A percentile compares a stretch with the other conserved stretches of the same genome.
Conservation (phyloP, 345 rosid species). For the Aquilaria malaccensis region DNA sequence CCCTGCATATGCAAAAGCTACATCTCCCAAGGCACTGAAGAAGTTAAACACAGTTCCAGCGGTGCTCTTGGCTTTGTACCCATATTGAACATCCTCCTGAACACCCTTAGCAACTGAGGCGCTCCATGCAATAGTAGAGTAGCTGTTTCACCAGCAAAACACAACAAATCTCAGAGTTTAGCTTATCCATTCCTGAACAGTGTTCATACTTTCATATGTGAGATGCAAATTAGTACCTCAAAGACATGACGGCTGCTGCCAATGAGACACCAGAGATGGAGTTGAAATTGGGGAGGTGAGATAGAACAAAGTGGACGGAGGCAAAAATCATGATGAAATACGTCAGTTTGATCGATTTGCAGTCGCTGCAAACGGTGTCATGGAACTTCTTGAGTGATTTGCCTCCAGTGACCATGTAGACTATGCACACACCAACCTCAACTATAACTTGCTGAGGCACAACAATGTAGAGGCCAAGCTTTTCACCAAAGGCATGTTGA, state of each 20-base stretch:
- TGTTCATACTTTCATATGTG: too few relatives aligned
- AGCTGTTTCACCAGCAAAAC: constrained; percentile 25
- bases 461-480: constrained; percentile 72
- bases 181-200: neutral
- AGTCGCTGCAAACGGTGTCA: constrained; percentile 30
- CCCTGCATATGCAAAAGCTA: constrained; percentile 77
- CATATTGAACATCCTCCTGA: constrained; percentile 39
- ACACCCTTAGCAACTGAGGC: constrained; percentile 53
- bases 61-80: constrained; percentile 29
- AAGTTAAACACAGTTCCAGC: constrained; percentile 50
- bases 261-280: constrained; percentile 67
- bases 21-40: constrained; percentile 55
- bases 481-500: constrained; percentile 73
- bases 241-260: constrained; percentile 81
- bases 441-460: constrained; percentile 78
- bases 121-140: constrained; percentile 75
- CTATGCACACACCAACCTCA: constrained; percentile 56
- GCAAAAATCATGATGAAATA: constrained; percentile 75
- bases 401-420: constrained; percentile 84
- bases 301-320: constrained; percentile 49
- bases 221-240: constrained; percentile 29
- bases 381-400: constrained; percentile 54
- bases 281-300: constrained; percentile 87
- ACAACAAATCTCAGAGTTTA: neutral
- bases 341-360: constrained; percentile 40